These are phyloP conservation scores for Gorgonomyces haynaldii DNA, from an alignment of 192 early-diverging fungal species.

Conservation along the genomic window DNA sequence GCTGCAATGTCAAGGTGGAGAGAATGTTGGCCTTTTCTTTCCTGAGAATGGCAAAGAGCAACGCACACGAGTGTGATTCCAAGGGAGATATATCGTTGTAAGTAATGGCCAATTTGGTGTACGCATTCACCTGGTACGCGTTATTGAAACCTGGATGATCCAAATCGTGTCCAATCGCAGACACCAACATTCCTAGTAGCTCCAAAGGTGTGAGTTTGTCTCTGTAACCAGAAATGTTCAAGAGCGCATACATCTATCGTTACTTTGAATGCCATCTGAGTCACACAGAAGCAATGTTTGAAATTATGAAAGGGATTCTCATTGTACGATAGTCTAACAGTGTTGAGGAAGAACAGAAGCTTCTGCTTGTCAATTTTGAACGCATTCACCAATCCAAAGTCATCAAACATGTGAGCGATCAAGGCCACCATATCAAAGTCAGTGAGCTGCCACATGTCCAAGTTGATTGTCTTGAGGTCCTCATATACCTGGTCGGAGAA, in stretches of 20 bases:
- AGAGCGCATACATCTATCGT: constrained; percentile 30
- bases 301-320: constrained; percentile 44
- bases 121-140: constrained; percentile 39
- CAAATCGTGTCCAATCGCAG: constrained; percentile 26
- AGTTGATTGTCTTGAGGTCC: constrained; percentile 22
- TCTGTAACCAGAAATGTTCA: constrained; percentile 20
- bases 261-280: constrained; percentile 30
- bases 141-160: constrained; percentile 41
- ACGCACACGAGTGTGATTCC: constrained; percentile 40
- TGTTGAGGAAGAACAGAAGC: constrained; percentile 22
- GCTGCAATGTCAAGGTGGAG: constrained; percentile 11
- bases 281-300: constrained; percentile 41
- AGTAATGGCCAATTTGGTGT: constrained; percentile 32
- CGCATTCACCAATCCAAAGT: constrained; percentile 23
- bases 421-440: constrained; percentile 28
- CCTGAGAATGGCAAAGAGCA: constrained; percentile 33
- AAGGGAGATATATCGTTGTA: constrained; percentile 46
- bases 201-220: constrained; percentile 27
- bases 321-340: constrained; percentile 28
- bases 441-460: constrained; percentile 34
- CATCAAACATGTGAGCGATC: constrained; percentile 29
- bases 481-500: constrained; percentile 2
- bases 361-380: constrained; percentile 29
- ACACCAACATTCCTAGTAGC: constrained; percentile 23
- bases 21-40: constrained; percentile 28